phyloP scores from a whole-genome alignment of 1,284 basidiomycete species.

The Rhodofomes roseus region DNA sequence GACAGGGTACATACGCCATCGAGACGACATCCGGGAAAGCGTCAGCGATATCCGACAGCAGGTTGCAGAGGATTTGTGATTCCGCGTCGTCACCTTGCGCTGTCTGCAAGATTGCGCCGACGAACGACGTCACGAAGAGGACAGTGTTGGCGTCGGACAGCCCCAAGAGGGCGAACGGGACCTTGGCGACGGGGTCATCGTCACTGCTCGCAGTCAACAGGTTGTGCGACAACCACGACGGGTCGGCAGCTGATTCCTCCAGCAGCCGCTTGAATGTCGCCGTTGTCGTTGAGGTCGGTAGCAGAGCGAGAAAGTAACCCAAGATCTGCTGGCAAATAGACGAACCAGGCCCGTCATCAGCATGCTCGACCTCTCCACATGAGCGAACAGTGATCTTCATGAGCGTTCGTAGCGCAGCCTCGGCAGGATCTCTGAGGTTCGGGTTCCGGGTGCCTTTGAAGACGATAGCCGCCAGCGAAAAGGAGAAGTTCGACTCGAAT shows the following conservation, averaged over 20 bases:
- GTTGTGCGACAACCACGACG: constrained; percentile 41
- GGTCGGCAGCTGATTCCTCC: constrained; percentile 55
- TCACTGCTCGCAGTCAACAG: constrained; percentile 36
- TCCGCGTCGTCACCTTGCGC: constrained; percentile 81
- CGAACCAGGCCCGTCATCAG: constrained; percentile 34
- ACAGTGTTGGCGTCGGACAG: constrained; percentile 65
- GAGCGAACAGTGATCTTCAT: constrained; percentile 54
- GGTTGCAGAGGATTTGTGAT: constrained; percentile 73
- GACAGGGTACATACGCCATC: constrained; percentile 54
- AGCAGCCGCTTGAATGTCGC: constrained; percentile 57
- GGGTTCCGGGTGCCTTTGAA: constrained; percentile 83
- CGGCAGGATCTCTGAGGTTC: constrained; percentile 56
- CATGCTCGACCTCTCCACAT: constrained; percentile 34
- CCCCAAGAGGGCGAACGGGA: constrained; percentile 61
- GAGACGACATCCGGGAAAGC: constrained; percentile 73
- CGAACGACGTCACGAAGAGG: constrained; percentile 72
- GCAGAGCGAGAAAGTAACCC: constrained; percentile 79
- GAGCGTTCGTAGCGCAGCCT: constrained; percentile 52
- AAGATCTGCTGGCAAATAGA: constrained; percentile 58
- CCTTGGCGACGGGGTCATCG: constrained; percentile 45
- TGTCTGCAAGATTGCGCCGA: constrained; percentile 73
- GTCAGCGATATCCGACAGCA: constrained; percentile 74
- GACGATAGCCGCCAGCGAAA: constrained; percentile 77
- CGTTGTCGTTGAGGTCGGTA: constrained; percentile 64
- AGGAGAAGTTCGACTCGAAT: constrained; percentile 78